phyloP scores from a whole-genome alignment of 495 filamentous ascomycete species.

The Cercophora scortea region DNA sequence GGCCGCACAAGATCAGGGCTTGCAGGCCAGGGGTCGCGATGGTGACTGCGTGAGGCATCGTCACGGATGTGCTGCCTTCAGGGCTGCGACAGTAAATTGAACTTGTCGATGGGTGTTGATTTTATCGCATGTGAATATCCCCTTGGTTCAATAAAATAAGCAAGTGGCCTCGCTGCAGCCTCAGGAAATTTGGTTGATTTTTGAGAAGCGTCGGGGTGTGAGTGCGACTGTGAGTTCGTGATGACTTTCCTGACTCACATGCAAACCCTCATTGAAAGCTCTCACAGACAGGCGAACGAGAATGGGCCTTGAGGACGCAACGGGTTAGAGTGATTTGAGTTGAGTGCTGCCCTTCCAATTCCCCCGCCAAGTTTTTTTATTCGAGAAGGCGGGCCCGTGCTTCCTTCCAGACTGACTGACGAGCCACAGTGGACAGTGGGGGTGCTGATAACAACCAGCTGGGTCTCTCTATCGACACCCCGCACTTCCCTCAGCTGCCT shows the following conservation, averaged over 20 bases:
- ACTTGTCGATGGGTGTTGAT: too few relatives aligned
- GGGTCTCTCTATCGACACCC: too few relatives aligned
- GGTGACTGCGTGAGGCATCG: conserved; percentile 61
- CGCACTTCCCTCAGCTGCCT: conserved; percentile 4
- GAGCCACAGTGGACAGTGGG: too few relatives aligned
- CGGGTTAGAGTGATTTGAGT: neutral
- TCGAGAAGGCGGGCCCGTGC: conserved; percentile 14
- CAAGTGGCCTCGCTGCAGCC: too few relatives aligned
- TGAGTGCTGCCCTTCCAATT: too few relatives aligned
- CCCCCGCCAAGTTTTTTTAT: neutral
- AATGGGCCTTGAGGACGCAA: neutral
- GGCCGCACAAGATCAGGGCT: conserved; percentile 86
- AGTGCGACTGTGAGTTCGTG: neutral
- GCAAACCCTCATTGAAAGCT: conserved; percentile 12
- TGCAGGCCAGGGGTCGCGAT: conserved; percentile 78
- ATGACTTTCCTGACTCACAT: conserved; percentile 13
- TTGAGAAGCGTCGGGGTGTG: neutral
- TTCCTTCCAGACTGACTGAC: neutral
- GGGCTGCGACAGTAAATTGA: too few relatives aligned
- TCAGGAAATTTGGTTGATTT: neutral
- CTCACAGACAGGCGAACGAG: conserved; percentile 2
- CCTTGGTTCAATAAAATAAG: too few relatives aligned
- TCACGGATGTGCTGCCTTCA: neutral
- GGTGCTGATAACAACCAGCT: too few relatives aligned
- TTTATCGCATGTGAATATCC: too few relatives aligned